Base-by-base conservation (phyloP, 2,329 filamentous ascomycete species). In the Xylariaceae sp. region DNA sequence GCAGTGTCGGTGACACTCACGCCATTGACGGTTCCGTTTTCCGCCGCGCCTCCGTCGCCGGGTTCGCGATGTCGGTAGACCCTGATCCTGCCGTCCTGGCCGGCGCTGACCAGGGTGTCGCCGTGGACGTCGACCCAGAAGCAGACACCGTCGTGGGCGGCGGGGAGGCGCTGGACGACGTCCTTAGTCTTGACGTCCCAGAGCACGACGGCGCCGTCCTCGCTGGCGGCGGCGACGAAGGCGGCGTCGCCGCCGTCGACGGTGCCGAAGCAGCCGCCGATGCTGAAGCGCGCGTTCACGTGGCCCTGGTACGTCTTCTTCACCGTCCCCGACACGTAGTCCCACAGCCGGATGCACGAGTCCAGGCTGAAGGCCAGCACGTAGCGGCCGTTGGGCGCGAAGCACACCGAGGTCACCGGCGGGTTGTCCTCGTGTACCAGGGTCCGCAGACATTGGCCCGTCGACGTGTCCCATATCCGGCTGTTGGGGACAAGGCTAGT, bases 241-340 rank as follows among this genome's bases (percentile, higher is more conserved):
- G 79, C 63, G 41, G 19, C 45, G 41, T 42, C 70, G 54, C 59
- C 61, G 20, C 70, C 66, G 2, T 67, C 71, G 60, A 89, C 88
- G 1, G 84, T 81, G 12, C 91, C 93, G 69, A 98, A 97, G 41
- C 88, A 88, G 3, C 92, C 91, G 2, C 85, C 85, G n/a, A 98
- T 81, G 62, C 91, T 93, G 74, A 89, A 98, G 59, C 88, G 88
- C 52, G 85, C 81, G 72, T 99, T 99, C 52, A 79, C 77, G 69
- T 98, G 95, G 0, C 95, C 95, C 71, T 97, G 92, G 74, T 98
- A 99, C 14, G 95, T 99, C 80, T 99, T 99, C 68, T 96, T 89
- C 65, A 95, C 95, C 23, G 87, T 86, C 7, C 93, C 93, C 40
- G 91, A 86, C 7, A 96, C 89, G 71, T 98, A 99, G 73, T 97